These are phyloP conservation scores for Termitomyces sp. DNA, from an alignment of 768 basidiomycete genomes.

Conservation along the genomic window DNA sequence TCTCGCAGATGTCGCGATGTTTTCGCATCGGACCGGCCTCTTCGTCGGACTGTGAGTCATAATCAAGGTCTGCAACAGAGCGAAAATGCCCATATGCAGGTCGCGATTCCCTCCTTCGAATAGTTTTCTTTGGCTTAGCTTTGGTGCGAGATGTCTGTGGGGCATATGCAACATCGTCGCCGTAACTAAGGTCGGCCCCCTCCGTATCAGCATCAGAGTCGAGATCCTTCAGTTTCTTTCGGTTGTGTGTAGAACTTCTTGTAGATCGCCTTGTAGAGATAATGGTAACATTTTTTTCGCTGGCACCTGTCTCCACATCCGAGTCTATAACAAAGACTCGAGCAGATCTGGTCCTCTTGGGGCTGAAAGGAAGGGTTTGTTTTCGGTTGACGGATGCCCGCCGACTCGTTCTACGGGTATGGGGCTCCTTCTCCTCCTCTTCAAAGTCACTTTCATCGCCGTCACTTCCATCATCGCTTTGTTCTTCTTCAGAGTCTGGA, in stretches of 20 bases:
- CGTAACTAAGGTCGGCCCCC: constrained; percentile 27
- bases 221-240: constrained; percentile 31
- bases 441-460: constrained; percentile 17
- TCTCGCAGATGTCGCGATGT: constrained; percentile 70
- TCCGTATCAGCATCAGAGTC: constrained; percentile 24
- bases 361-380: constrained; percentile 59
- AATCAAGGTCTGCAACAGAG: constrained; percentile 36
- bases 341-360: constrained; percentile 52
- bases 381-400: constrained; percentile 18
- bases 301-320: constrained; percentile 24
- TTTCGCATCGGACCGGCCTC: constrained; percentile 50
- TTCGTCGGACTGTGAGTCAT: constrained; percentile 51
- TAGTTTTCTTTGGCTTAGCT: constrained; percentile 17
- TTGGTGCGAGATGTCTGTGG: not conserved
- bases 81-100: constrained; percentile 46
- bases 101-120: constrained; percentile 24
- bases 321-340: constrained; percentile 32
- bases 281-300: constrained; percentile 22
- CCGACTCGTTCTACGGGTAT: constrained; percentile 18
- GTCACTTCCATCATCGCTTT: constrained; percentile 21
- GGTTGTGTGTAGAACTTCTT: constrained; percentile 48
- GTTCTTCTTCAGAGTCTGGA: constrained; percentile 32
- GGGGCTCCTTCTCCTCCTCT: constrained; percentile 12
- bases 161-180: constrained; percentile 23
- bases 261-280: constrained; percentile 46